These are phyloP conservation scores for Pleurotus pulmonarius DNA, from an alignment of 768 basidiomycete species.

Conservation along the genomic window DNA sequence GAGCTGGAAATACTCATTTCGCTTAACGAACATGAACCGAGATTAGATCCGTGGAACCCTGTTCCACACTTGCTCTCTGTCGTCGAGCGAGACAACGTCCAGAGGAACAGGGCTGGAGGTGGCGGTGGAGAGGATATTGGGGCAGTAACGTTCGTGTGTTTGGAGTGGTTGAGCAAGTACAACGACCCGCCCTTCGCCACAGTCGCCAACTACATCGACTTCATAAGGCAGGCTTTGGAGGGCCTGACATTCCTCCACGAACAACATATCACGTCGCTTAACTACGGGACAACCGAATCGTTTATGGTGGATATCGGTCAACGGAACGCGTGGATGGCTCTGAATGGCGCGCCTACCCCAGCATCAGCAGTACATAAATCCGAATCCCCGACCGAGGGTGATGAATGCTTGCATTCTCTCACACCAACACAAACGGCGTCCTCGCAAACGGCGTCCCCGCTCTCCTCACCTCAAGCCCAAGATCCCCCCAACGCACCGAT, in stretches of 20 bases:
- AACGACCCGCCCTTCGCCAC: conserved; percentile 41
- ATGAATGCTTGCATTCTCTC: background rate
- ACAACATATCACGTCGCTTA: conserved; percentile 33
- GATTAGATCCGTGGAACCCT: conserved; percentile 54
- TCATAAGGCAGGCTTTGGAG: conserved; percentile 49
- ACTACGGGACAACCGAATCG: conserved; percentile 28
- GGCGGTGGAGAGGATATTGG: conserved; percentile 10
- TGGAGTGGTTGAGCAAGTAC: conserved; percentile 41
- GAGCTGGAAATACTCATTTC: conserved; percentile 39
- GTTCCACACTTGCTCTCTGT: conserved; percentile 42
- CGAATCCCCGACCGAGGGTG: background rate
- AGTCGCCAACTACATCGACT: conserved; percentile 47
- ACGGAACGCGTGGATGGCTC: background rate
- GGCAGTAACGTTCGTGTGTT: conserved; percentile 33
- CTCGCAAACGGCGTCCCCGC: background rate
- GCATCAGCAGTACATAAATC: background rate
- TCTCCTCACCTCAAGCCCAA: no score
- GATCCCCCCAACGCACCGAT: background rate
- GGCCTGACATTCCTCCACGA: conserved; percentile 49
- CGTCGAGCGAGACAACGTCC: conserved; percentile 26
- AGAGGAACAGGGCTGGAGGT: background rate
- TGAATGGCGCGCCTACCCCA: background rate
- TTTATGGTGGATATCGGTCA: conserved; percentile 41
- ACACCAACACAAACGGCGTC: conserved; percentile 1
- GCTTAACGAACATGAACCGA: conserved; percentile 39